Evolutionary conservation across 305 asterid species (phyloP).

Genomic region (Petunia hybrid): DNA sequence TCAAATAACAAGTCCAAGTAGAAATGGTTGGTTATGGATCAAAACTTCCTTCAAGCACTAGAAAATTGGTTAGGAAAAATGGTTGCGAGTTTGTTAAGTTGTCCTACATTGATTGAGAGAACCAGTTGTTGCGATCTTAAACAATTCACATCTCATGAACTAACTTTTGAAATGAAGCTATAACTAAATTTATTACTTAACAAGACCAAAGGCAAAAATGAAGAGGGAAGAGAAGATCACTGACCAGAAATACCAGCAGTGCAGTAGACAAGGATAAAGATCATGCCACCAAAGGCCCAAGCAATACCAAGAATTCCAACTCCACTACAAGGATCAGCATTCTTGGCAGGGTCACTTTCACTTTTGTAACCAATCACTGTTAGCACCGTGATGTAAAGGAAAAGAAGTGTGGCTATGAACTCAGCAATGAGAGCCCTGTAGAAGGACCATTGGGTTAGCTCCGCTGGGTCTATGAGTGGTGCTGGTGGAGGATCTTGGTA

Average conservation of each 20-base stretch:
- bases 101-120: no score
- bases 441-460: constrained; percentile 77
- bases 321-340: constrained; percentile 57
- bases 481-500: constrained; percentile 88
- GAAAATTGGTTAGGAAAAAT: no score
- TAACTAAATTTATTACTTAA: no score
- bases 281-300: constrained; percentile 93
- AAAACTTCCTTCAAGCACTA: no score
- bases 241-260: constrained; percentile 88
- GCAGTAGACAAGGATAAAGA: constrained; percentile 83
- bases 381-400: constrained; percentile 74
- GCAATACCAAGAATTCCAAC: constrained; percentile 90
- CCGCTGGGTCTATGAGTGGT: constrained; percentile 65
- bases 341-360: constrained; percentile 38
- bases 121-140: no score
- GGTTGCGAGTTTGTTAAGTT: no score
- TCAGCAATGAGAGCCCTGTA: constrained; percentile 83
- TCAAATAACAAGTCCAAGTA: no score
- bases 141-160: no score
- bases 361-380: constrained; percentile 74
- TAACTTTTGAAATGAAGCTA: no score
- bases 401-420: constrained; percentile 78
- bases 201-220: not conserved
- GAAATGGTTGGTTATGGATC: no score
- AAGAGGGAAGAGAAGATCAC: not conserved